Conservation (phyloP, 208 protist species). For the Trypanosomatidae sp. region DNA sequence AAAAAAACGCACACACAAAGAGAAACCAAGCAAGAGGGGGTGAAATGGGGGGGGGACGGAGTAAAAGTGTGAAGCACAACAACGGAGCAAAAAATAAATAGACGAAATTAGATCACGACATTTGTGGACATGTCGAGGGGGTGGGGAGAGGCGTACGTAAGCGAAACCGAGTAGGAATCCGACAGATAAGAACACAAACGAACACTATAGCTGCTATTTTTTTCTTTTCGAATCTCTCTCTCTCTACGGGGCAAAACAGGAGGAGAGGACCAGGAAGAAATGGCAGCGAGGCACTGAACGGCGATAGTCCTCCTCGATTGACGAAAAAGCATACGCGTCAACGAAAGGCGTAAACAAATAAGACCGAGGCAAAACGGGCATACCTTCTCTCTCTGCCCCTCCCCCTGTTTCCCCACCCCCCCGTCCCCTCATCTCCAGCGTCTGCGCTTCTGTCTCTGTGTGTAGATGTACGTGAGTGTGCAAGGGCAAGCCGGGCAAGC, state of each 20-base stretch:
- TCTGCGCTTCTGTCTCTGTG: neutral
- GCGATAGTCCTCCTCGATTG: neutral
- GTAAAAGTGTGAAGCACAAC: neutral
- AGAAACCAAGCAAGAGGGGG: constrained; percentile 1
- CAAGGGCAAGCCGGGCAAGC: neutral
- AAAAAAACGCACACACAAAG: neutral
- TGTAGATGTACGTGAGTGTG: neutral
- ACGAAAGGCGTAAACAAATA: neutral
- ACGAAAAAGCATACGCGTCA: neutral
- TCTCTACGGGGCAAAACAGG: neutral
- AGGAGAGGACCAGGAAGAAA: neutral
- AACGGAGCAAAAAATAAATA: neutral
- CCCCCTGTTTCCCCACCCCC: neutral
- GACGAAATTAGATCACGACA: neutral
- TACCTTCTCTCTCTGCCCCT: neutral
- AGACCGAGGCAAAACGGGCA: neutral
- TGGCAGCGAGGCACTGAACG: neutral
- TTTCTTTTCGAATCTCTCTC: neutral
- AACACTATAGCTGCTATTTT: neutral
- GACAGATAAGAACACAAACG: neutral
- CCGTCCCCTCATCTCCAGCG: neutral
- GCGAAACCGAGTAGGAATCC: neutral
- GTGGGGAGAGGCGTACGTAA: neutral
- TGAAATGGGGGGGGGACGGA: neutral
- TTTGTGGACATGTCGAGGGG: neutral